Evolutionary conservation across 805 yeast genomes (phyloP), one percentile per base, ranked within the genome.

Genomic region (Zygotorulaspora danielsina): DNA sequence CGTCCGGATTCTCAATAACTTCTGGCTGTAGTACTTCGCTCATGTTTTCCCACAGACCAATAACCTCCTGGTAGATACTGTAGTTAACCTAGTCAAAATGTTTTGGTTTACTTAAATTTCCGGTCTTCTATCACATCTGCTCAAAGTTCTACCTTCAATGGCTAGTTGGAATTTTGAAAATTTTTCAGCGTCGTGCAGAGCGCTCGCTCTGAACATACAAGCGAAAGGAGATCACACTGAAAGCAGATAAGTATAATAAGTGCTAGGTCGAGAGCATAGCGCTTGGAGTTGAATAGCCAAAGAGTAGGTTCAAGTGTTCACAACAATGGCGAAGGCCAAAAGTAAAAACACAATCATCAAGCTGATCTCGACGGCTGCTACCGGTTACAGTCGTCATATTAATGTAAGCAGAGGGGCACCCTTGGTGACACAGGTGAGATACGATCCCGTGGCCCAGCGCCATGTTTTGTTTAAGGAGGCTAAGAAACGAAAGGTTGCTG

Each of bases 391-490:
- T 59, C 79, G 94, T 59, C 81, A 88, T 60, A 76, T 88, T 49
- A 70, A 79, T 36, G 76, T 89, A 33, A 93, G 88, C 35, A 81
- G 96, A 69, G 79, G 84, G 38, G 79, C 94, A 3, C 84, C 85
- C 34, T 70, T 77, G 41, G 79, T 90, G 46, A 79, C 78, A 34
- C 93, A 87, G 57, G 81, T 89, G 21, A 76, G 93, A 53, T 87
- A 87, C 57, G 96, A 87, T 58, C 95, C 96, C 2, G 55, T 80
- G 45, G 96, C 86, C 8, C 79, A 84, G 64, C 79, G 96, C 63
- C 96, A 88, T 68, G 96, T 93, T 37, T 70, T 90, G 45, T 90
- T 93, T 69, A 78, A 79, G 20, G 98, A 90, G 62, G 76, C 83
- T 38, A 85, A 84, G 63, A 87, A 86, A 72, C 78, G 98, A 64